Percentiles rank a stretch among this genome's conserved stretches.
Conservation (phyloP, 192 early-diverging fungal species). For the Borealophlyctis nickersoniae region DNA sequence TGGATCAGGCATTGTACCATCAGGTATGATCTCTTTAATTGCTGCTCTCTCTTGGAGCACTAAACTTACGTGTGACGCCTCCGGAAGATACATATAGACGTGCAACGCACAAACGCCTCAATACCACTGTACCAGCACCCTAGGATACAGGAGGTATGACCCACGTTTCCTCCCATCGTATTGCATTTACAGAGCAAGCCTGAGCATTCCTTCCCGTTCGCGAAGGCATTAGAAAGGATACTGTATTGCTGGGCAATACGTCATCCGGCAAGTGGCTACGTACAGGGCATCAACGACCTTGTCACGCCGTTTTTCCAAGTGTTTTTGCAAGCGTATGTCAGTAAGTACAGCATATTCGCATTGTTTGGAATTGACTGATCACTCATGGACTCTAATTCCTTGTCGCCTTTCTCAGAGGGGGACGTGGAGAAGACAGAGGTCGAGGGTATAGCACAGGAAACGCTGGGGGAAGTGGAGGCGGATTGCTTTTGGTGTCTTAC, state of each 20-base stretch:
- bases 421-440: constrained; percentile 45
- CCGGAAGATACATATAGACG: constrained; percentile 85
- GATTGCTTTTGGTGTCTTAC: constrained; percentile 98
- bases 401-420: constrained; percentile 23
- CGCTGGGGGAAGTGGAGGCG: constrained; percentile 78
- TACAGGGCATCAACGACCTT: constrained; percentile 98
- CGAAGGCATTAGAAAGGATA: constrained; percentile 81
- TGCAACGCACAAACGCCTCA: constrained; percentile 85
- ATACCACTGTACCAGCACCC: constrained; percentile 79
- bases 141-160: constrained; percentile 73
- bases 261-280: constrained; percentile 98
- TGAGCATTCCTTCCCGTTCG: not conserved
- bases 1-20: constrained; percentile 88
- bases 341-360: constrained; percentile 33
- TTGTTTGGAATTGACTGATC: not conserved
- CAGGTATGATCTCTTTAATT: constrained; percentile 73
- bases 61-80: not conserved
- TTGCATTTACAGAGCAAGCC: not conserved
- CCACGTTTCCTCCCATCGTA: not conserved
- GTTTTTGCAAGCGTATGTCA: constrained; percentile 72
- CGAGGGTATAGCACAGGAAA: constrained; percentile 39
- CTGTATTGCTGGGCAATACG: constrained; percentile 97
- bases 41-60: not conserved
- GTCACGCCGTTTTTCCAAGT: constrained; percentile 95
- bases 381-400: not conserved